Base-by-base conservation (phyloP, 768 basidiomycete genomes). In the Peribolospora kevripleyi region DNA sequence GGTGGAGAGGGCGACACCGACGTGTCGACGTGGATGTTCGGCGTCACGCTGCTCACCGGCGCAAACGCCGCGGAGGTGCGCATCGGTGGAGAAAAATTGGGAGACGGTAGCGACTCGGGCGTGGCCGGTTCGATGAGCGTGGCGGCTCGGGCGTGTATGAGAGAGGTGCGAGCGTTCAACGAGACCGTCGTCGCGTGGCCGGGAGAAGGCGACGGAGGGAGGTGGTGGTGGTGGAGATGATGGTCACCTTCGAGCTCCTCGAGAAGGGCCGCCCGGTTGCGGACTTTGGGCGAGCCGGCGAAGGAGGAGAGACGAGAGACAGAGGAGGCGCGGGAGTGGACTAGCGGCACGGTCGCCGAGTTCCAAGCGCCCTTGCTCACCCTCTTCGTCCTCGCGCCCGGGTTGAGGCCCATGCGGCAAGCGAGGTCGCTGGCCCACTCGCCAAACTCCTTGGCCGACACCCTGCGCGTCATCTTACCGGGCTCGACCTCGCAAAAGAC, bases 401-500 rank as follows among this genome's bases (percentile, higher is more conserved):
- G 25, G 25, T 25, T 25, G 43, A 45, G 58, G 11, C 58, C 60
- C 56, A 65, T 60, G 55, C 60, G 58, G 41, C 54, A 48, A 25
- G 62, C 62, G n/a, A 98, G 71, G 61, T 79, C 78, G 67, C 76
- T 79, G 55, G 80, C 73, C 91, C 91, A 98, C 46, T 67, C 64
- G 8, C 87, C 88, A 63, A 98, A 84, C 55, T 84, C 85, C 46
- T 72, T 73, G 13, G 91, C 91, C 37, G 76, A 75, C 54, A 82
- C 78, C 54, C 85, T 79, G 57, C 69, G 68, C 11, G 48, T 41
- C 52, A 53, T 36, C 36, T 51, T 0, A 14, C 57, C 55, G 43
- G 57, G 53, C 50, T 59, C 61, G 39, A 57, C 43, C 52, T 78
- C 74, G 66, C 79, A 84, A 66, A 98, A 90, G 37, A 98, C 81